Conservation (phyloP, 1,284 basidiomycete genomes). For the Porodaedalea pini region DNA sequence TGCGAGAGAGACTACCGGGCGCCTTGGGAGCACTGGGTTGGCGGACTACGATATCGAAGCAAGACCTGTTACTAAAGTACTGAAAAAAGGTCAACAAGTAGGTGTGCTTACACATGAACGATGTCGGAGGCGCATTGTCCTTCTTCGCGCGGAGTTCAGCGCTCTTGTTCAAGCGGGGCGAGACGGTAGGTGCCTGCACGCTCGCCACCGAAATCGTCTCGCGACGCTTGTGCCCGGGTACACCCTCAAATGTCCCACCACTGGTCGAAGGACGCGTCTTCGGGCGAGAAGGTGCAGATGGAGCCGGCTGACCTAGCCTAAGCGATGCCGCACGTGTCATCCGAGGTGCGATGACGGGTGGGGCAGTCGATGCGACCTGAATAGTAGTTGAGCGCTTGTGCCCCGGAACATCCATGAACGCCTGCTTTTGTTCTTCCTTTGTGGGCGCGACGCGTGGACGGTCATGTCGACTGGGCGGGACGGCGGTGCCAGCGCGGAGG, state of each 20-base stretch:
- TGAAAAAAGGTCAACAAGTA: neutral
- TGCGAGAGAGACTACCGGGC: constrained; percentile 34
- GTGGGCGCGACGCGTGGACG: constrained; percentile 45
- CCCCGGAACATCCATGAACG: constrained; percentile 72
- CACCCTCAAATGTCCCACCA: constrained; percentile 61
- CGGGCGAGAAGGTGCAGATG: constrained; percentile 35
- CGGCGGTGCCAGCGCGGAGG: constrained; percentile 56
- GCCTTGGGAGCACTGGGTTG: constrained; percentile 37
- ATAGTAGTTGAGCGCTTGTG: constrained; percentile 69
- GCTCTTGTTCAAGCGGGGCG: constrained; percentile 66
- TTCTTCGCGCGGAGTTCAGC: constrained; percentile 60
- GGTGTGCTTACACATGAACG: constrained; percentile 26
- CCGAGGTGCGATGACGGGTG: constrained; percentile 66
- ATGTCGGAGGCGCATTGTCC: constrained; percentile 38
- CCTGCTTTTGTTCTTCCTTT: constrained; percentile 57
- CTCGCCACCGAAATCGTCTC: constrained; percentile 70
- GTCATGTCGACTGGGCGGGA: constrained; percentile 30
- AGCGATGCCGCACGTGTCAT: constrained; percentile 72
- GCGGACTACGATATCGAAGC: constrained; percentile 37
- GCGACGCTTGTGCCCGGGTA: constrained; percentile 77
- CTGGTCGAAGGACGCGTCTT: constrained; percentile 26
- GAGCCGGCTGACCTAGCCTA: constrained; percentile 47
- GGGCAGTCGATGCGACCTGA: constrained; percentile 66
- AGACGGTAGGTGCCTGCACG: constrained; percentile 55
- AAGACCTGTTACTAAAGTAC: neutral